Evolutionary conservation across 2,329 filamentous ascomycete species (phyloP).

Genomic region (Paracoccidioides lutzii): DNA sequence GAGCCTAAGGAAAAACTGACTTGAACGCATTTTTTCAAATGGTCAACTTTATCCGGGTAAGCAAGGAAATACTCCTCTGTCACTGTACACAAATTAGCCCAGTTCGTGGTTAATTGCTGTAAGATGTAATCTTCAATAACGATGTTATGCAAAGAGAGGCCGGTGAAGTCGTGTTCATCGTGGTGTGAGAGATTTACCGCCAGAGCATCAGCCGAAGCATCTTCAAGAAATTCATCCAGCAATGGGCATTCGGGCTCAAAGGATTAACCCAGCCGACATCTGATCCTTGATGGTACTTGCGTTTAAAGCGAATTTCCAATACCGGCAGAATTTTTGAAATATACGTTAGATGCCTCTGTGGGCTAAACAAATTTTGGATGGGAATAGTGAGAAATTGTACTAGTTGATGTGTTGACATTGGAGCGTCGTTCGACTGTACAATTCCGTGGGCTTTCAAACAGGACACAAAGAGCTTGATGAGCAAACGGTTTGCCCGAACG

Average conservation of each 20-base stretch:
- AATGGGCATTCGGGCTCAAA: constrained; percentile 23
- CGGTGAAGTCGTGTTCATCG: constrained; percentile 21
- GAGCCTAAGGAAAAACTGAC: constrained; percentile 15
- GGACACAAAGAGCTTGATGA: constrained; percentile 21
- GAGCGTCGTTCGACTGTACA: constrained; percentile 4
- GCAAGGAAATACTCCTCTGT: constrained; percentile 29
- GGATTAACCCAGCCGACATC: constrained; percentile 23
- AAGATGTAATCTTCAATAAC: constrained; percentile 15
- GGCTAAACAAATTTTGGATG: constrained; percentile 26
- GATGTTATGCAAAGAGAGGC: constrained; percentile 16
- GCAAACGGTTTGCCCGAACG: constrained; percentile 26
- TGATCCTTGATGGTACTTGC: constrained; percentile 22
- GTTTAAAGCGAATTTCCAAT: constrained; percentile 23
- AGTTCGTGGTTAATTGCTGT: constrained; percentile 16
- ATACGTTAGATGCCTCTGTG: constrained; percentile 17
- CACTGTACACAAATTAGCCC: constrained; percentile 21
- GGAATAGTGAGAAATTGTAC: constrained; percentile 25
- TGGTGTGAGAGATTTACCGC: constrained; percentile 20
- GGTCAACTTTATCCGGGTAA: constrained; percentile 21
- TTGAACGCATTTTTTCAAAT: constrained; percentile 24
- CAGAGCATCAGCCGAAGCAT: constrained; percentile 21
- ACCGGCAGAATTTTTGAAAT: constrained; percentile 28
- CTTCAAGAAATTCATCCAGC: constrained; percentile 23
- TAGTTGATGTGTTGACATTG: constrained; percentile 14
- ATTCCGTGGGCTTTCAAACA: constrained; percentile 15